Evolutionary conservation across 176 grass and related monocot genomes (phyloP).

Genomic region (Aechmea fasciata): DNA sequence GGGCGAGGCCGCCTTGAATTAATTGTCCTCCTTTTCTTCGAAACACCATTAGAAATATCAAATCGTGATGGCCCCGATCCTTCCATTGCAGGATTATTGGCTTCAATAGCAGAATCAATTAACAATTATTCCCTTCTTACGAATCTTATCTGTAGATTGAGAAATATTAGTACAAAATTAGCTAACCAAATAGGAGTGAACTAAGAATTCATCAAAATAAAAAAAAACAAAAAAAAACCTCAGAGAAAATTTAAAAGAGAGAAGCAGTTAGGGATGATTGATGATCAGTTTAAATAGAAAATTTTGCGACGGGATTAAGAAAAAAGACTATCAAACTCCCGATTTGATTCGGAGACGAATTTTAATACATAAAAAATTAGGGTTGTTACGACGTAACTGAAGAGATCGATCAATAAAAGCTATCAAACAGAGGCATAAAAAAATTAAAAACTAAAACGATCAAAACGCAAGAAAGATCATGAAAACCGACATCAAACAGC

Average conservation of each 20-base stretch:
- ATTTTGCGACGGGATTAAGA: too few species aligned
- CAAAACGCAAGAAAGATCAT: too few species aligned
- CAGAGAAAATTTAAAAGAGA: not conserved
- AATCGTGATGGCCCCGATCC: slow-evolving; percentile 3
- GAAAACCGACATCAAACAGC: too few species aligned
- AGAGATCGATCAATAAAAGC: too few species aligned
- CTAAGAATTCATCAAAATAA: not conserved
- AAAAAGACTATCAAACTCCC: too few species aligned
- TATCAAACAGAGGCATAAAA: too few species aligned
- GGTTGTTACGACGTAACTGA: too few species aligned
- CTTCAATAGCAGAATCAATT: not conserved
- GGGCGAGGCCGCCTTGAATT: slow-evolving; percentile 17
- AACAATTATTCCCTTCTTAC: not conserved
- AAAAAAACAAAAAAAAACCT: not conserved
- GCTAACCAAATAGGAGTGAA: not conserved
- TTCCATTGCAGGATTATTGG: slow-evolving; percentile 9
- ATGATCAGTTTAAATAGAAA: too few species aligned
- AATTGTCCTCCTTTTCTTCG: slow-evolving; percentile 8
- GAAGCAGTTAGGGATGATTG: not conserved
- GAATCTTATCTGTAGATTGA: not conserved
- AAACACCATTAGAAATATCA: not conserved
- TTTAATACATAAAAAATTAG: too few species aligned
- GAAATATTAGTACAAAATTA: not conserved
- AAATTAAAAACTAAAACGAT: too few species aligned
- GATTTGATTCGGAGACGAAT: too few species aligned